A percentile compares a stretch with the other conserved stretches of the same genome.
phyloP scores from a whole-genome alignment of 2,329 filamentous ascomycete species.

The Fusarium sp. region DNA sequence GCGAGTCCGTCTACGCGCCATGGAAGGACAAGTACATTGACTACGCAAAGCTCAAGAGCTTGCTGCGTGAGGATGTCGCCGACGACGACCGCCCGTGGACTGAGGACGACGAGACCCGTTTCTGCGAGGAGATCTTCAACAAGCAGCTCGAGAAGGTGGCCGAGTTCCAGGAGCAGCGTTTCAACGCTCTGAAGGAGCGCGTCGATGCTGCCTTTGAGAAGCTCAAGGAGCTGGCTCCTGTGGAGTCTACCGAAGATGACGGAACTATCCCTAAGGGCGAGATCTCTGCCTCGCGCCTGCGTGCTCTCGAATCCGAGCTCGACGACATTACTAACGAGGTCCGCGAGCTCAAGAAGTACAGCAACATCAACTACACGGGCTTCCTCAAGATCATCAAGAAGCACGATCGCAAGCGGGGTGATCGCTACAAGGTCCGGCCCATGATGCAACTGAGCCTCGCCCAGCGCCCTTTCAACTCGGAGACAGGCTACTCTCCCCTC shows the following conservation, averaged over 20 bases:
- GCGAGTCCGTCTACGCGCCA: constrained; percentile 81
- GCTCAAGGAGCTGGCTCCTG: constrained; percentile 81
- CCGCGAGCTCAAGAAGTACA: constrained; percentile 94
- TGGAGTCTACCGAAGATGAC: constrained; percentile 59
- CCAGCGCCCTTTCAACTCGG: constrained; percentile 93
- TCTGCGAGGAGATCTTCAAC: constrained; percentile 96
- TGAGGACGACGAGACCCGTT: constrained; percentile 90
- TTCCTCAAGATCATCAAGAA: constrained; percentile 99
- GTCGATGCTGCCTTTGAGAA: constrained; percentile 72
- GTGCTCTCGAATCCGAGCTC: constrained; percentile 81
- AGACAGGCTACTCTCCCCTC: constrained; percentile 87
- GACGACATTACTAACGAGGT: constrained; percentile 91
- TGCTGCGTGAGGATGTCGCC: constrained; percentile 82
- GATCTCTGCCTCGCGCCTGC: constrained; percentile 66
- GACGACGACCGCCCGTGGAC: constrained; percentile 81
- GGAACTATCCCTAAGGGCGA: constrained; percentile 62
- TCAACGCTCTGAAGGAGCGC: constrained; percentile 67
- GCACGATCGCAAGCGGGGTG: constrained; percentile 92
- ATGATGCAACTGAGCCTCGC: constrained; percentile 91
- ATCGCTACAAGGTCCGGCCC: constrained; percentile 87
- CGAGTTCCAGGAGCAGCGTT: constrained; percentile 85
- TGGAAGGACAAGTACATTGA: constrained; percentile 97
- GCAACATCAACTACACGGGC: constrained; percentile 95
- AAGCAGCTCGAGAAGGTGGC: constrained; percentile 96
- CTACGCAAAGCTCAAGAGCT: constrained; percentile 90